Base-by-base conservation (phyloP, 805 yeast genomes). In the Yarrowia sp. region DNA sequence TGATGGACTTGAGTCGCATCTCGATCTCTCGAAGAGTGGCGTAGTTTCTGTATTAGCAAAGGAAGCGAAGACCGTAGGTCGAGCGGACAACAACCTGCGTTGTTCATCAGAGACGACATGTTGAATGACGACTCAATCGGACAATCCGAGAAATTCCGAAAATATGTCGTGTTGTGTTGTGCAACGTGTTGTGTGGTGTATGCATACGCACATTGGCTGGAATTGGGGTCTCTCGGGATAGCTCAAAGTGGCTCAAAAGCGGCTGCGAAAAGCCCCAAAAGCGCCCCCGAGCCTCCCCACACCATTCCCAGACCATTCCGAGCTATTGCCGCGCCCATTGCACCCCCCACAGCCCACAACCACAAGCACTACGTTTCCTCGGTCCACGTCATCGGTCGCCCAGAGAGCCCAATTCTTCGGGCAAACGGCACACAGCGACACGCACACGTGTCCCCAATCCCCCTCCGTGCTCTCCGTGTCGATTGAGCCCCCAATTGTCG, bases 1-100 rank as follows among this genome's bases (percentile, higher is more conserved):
- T 94, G 77, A 94, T 94, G 68, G 97, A 90, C 82, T 94, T 94
- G 75, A 94, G 85, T 82, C 99, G 96, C 78, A 84, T 88, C 82
- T 94, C 99, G 74, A 94, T 96, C 80, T 94, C 99, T 81, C 97
- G 93, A 76, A 94, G 84, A 70, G 99, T 94, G 73, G 99, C 99
- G 82, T 90, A 93, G 82, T 86, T 86, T 87, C 97, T 89, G 67
- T 13, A 35, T 36, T 55, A 38, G 47, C 14, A 29, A 10, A 8
- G n/a, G 9, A 32, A n/a, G 8, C 18, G 8, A 18, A 14, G 36
- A 7, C 6, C 14, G n/a, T 32, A 32, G 14, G 14, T 32, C n/a
- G 36, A 32, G 18, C 18, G 7, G 36, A 12, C 14, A 32, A 32
- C n/a, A 32, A 7, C 35, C n/a, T n/a, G n/a, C n/a, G n/a, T n/a